These are phyloP conservation scores for Lodderomyces parapsilosis DNA, from an alignment of 1,139 yeast genomes.

Conservation along the genomic window DNA sequence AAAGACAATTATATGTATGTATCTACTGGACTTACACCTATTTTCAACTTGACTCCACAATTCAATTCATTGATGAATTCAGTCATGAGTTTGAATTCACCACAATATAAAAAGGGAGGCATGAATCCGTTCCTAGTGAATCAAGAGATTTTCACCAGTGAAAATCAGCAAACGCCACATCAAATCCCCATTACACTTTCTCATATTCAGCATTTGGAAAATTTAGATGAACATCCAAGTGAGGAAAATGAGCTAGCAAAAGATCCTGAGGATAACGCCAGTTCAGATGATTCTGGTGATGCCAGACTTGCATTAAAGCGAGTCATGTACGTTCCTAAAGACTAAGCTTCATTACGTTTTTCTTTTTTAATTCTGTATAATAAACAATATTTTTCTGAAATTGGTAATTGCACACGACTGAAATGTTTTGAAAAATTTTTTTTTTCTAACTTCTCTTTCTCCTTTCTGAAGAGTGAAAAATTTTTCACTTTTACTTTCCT, in stretches of 20 bases:
- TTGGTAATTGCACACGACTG: too few species aligned
- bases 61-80: constrained; percentile 45
- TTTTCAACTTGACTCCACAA: constrained; percentile 43
- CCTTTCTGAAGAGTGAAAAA: constrained; percentile 6
- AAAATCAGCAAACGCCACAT: constrained; percentile 3
- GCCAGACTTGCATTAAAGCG: constrained; percentile 43
- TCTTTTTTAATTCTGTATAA: constrained; percentile 1
- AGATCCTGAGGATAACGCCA: neutral
- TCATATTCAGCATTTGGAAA: constrained; percentile 6
- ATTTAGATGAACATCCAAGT: constrained; percentile 6
- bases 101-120: constrained; percentile 26
- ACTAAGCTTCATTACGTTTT: constrained; percentile 11
- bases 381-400: constrained; percentile 6
- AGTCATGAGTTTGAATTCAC: constrained; percentile 36
- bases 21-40: constrained; percentile 36
- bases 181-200: neutral
- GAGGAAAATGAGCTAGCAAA: constrained; percentile 4
- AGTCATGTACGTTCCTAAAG: constrained; percentile 31
- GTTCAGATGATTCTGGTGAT: constrained; percentile 36
- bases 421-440: too few species aligned
- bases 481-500: constrained; percentile 6
- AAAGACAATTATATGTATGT: constrained; percentile 32
- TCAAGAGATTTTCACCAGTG: constrained; percentile 30
- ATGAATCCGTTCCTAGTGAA: constrained; percentile 27
- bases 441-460: constrained; percentile 5